phyloP scores from a whole-genome alignment of 2,329 filamentous ascomycete species.

The Botrytis sinoallii region DNA sequence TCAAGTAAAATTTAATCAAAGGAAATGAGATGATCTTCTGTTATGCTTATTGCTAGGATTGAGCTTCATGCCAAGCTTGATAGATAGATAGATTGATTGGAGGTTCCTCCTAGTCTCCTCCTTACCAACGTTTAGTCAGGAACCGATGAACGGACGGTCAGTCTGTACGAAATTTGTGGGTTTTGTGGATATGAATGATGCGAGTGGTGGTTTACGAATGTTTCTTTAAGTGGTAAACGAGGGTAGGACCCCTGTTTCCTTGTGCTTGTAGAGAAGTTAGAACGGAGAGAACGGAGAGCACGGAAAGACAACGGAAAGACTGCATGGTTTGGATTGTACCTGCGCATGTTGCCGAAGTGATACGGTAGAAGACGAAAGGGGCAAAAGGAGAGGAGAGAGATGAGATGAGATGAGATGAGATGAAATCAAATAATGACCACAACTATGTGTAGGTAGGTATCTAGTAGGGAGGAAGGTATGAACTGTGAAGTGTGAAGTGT shows the following conservation, averaged over 20 bases:
- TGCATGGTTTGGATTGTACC: not conserved
- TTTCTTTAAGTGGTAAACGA: not conserved
- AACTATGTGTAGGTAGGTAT: too few relatives aligned
- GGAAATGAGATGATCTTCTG: not conserved
- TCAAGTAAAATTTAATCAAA: not conserved
- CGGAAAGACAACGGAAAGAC: not conserved
- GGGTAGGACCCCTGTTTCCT: not conserved
- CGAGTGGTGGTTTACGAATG: not conserved
- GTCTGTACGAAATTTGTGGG: not conserved
- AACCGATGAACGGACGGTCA: not conserved
- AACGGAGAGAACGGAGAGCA: too few relatives aligned
- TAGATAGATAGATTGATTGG: not conserved
- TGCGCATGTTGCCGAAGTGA: constrained; percentile 1
- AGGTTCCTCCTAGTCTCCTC: not conserved
- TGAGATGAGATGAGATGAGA: not conserved
- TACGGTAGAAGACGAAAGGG: not conserved
- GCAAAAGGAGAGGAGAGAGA: not conserved
- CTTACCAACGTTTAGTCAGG: not conserved
- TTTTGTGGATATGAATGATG: not conserved
- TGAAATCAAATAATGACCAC: not conserved
- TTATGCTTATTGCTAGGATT: not conserved
- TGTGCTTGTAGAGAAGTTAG: not conserved
- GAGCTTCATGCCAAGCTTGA: not conserved
- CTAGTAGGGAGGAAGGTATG: too few relatives aligned
- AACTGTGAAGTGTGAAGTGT: too few relatives aligned